Evolutionary conservation across 73 alveolate genomes (phyloP).

Genomic region (Paramecium sexaurelia): DNA sequence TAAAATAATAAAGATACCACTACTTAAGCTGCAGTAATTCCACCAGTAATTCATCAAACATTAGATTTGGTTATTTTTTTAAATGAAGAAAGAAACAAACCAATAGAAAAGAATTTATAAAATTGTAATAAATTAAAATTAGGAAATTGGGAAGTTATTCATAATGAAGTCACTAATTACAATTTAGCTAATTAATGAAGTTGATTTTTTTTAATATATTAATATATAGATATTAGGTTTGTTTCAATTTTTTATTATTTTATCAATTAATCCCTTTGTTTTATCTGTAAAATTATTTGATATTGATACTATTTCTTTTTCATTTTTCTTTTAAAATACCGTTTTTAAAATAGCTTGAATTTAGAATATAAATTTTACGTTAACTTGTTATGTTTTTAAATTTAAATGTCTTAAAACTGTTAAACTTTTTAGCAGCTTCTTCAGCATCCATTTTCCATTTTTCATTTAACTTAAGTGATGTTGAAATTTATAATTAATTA

Average conservation of each 20-base stretch:
- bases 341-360: background rate
- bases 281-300: slow-evolving; percentile 41
- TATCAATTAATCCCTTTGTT: background rate
- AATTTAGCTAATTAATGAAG: too few species aligned
- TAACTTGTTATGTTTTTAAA: slow-evolving; percentile 13
- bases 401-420: background rate
- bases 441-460: slow-evolving; percentile 50
- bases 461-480: slow-evolving; percentile 23
- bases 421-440: slow-evolving; percentile 23
- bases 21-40: slow-evolving; percentile 20
- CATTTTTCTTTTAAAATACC: background rate
- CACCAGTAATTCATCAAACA: slow-evolving; percentile 38
- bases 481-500: background rate
- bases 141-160: slow-evolving; percentile 11
- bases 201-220: background rate
- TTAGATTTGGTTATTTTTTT: slow-evolving; percentile 24
- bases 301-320: background rate
- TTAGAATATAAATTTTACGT: background rate
- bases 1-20: background rate
- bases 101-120: background rate
- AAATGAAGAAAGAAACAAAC: slow-evolving; percentile 29
- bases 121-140: slow-evolving; percentile 4
- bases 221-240: too few species aligned
- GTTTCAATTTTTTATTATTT: background rate
- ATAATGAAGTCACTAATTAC: slow-evolving; percentile 30